Evolutionary conservation across 2,329 filamentous ascomycete genomes (phyloP).

Genomic region (Phialocephala subalpina): DNA sequence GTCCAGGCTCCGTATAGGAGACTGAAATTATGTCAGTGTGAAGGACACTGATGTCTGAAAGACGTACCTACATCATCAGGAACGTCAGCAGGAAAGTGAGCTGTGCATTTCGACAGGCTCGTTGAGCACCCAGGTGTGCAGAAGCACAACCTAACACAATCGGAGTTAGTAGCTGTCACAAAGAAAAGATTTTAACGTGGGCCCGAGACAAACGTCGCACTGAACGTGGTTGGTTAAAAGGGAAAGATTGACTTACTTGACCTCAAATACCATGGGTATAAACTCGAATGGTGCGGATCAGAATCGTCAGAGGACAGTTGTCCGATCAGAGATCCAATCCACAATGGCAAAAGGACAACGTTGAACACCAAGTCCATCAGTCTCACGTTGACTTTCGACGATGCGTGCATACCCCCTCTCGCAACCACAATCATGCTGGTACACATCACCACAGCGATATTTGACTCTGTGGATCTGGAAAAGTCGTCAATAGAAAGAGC

Average conservation of each 20-base stretch:
- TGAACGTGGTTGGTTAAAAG: neutral
- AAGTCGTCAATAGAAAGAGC: neutral
- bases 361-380: neutral
- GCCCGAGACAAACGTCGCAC: neutral
- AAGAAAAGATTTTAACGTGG: neutral
- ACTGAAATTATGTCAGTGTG: neutral
- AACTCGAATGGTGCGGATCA: slow-evolving; percentile 9
- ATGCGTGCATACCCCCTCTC: neutral
- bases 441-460: slow-evolving; percentile 9
- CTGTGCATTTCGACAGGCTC: neutral
- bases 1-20: neutral
- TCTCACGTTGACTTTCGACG: neutral
- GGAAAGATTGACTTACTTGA: neutral
- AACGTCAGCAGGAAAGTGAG: neutral
- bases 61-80: neutral
- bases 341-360: neutral
- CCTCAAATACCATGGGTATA: slow-evolving; percentile 17
- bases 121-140: neutral
- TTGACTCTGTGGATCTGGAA: slow-evolving; percentile 9
- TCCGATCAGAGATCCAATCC: slow-evolving; percentile 1
- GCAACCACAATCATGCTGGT: neutral
- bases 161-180: neutral
- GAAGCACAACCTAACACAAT: neutral
- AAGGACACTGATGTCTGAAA: neutral
- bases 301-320: slow-evolving; percentile 15